phyloP scores from a whole-genome alignment of 1,284 basidiomycete genomes.

The Coriolopsis trogii region DNA sequence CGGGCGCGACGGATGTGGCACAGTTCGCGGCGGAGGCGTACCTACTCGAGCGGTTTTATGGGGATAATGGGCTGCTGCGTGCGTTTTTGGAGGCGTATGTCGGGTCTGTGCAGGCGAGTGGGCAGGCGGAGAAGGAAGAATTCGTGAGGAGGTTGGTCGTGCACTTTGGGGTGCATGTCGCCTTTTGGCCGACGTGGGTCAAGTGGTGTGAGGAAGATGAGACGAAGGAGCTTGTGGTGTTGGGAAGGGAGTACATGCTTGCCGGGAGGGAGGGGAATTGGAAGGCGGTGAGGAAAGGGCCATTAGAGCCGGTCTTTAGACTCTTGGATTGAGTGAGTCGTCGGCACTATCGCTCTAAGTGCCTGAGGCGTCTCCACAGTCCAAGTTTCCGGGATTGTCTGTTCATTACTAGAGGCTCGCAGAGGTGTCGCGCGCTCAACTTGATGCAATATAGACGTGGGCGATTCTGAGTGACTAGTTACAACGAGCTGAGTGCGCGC shows the following conservation, averaged over 20 bases:
- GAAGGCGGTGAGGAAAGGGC: neutral
- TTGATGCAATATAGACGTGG: too few relatives aligned
- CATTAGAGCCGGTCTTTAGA: neutral
- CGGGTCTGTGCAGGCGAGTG: neutral
- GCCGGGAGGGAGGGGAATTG: neutral
- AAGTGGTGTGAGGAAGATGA: neutral
- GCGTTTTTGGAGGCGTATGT: neutral
- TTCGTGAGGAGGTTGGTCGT: neutral
- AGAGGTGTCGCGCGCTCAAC: too few relatives aligned
- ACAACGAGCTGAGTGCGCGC: too few relatives aligned
- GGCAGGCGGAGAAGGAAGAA: neutral
- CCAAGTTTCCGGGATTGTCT: too few relatives aligned
- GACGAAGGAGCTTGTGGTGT: neutral
- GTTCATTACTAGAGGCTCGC: too few relatives aligned
- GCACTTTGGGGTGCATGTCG: neutral
- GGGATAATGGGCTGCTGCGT: neutral
- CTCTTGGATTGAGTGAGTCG: neutral
- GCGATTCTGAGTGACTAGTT: too few relatives aligned
- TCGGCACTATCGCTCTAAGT: too few relatives aligned
- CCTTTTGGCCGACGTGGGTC: neutral
- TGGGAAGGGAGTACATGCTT: neutral
- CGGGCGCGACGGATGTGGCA: neutral
- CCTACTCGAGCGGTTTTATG: neutral
- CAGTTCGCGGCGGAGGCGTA: neutral
- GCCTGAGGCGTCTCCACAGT: too few relatives aligned